phyloP scores from a whole-genome alignment of 169 alveolate genomes.

The Amoebophrya sp. region DNA sequence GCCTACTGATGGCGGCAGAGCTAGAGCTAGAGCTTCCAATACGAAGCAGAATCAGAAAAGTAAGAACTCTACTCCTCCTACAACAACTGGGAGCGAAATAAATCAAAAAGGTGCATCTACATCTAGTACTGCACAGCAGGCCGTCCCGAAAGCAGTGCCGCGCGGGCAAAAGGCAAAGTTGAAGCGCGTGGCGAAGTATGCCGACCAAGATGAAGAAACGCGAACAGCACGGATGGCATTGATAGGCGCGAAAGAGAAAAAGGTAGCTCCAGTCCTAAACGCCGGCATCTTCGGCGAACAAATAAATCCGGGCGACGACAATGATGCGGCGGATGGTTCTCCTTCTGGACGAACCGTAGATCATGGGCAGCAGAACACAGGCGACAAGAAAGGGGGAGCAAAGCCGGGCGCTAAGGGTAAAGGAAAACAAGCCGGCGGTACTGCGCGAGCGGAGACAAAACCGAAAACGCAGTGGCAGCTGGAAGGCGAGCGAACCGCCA shows the following conservation, averaged over 20 bases:
- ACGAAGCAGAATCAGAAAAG: too few species aligned
- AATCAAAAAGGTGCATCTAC: not conserved
- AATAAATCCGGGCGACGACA: not conserved
- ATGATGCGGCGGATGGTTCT: not conserved
- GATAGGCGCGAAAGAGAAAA: not conserved
- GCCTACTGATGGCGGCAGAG: too few species aligned
- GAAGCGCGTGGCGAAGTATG: not conserved
- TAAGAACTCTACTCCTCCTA: too few species aligned
- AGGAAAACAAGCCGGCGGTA: not conserved
- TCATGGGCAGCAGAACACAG: not conserved
- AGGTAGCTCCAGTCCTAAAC: too few species aligned
- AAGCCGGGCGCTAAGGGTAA: too few species aligned
- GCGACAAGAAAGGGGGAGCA: not conserved
- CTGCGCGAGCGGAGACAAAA: not conserved
- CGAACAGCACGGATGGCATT: not conserved
- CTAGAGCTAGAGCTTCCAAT: too few species aligned
- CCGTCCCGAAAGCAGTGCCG: not conserved
- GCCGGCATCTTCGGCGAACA: too few species aligned
- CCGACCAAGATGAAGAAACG: not conserved
- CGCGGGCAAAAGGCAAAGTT: not conserved
- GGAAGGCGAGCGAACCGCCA: not conserved
- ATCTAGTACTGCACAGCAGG: not conserved
- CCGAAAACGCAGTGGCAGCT: not conserved
- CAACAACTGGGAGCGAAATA: too few species aligned
- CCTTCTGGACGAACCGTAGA: too few species aligned